Evolutionary conservation across 148 eudicot genomes (phyloP), one percentile per base, ranked within the genome.

Genomic region (Nyssa sinensis): DNA sequence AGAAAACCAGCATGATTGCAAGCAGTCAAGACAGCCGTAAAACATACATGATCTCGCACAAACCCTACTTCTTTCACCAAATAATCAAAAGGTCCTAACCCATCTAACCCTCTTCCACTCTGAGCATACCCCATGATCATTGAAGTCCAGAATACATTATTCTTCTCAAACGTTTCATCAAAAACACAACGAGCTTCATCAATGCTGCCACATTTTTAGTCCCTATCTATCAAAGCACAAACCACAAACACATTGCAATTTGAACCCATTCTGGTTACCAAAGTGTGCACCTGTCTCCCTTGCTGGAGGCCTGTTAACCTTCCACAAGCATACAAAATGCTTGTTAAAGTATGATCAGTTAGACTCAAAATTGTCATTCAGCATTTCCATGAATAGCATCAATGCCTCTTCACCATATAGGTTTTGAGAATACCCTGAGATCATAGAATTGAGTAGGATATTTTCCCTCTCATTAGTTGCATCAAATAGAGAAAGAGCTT

Each of bases 1-100:
- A 83, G 81, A 67, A 70, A 75, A 13, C 89, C 89, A 64, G 79
- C 78, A 68, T 81, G 84, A 62, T 75, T 84, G 66, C 87, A 84
- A 11, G 82, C 84, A 70, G 67, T 76, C 66, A 81, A 64, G 17
- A 75, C 75, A 33, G 84, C 84, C n/a, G 82, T 84, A 53, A 84
- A 78, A 68, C 84, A 81, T 21, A 84, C 44, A 78, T 80, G 87
- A 68, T 84, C 81, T 11, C 80, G 83, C 17, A 29, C 33, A 29
- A 78, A 41, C 6, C 77, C 76, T 33, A 63, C 33, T 58, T 74
- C 75, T 30, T 23, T 51, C 51, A 75, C 21, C 78, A 81, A 57
- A 41, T 33, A 59, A 72, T 82, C 84, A 74, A 84, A 86, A 8
- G 84, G 75, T 39, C 77, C 51, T 33, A 84, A 71, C 9, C 78